A percentile compares a stretch with the other conserved stretches of the same genome.
These are phyloP conservation scores for Prunus yedoensis DNA, from an alignment of 331 rosid species.

Conservation along the genomic window DNA sequence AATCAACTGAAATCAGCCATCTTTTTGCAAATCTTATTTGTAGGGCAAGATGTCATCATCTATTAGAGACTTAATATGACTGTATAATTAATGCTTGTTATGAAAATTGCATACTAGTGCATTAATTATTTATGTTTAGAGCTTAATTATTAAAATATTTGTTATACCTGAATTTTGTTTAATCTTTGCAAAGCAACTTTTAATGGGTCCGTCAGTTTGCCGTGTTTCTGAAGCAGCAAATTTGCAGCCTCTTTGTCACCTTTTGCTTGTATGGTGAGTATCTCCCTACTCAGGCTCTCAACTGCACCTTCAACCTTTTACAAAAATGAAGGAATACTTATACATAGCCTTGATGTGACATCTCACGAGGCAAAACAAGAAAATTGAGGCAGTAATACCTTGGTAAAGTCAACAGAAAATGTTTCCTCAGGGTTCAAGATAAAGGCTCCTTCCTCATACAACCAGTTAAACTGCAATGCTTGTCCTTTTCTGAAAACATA, in stretches of 20 bases:
- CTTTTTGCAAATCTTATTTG: not conserved
- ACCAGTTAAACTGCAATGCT: slow-evolving; percentile 97
- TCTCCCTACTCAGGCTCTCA: slow-evolving; percentile 81
- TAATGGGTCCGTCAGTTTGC: slow-evolving; percentile 60
- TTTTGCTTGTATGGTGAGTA: slow-evolving; percentile 87
- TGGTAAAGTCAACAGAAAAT: slow-evolving; percentile 77
- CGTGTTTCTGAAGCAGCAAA: slow-evolving; percentile 64
- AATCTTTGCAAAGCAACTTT: slow-evolving; percentile 59
- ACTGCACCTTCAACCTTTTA: slow-evolving; percentile 77
- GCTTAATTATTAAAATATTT: not conserved
- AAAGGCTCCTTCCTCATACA: slow-evolving; percentile 79
- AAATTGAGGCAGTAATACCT: slow-evolving; percentile 45
- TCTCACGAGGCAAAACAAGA: not conserved
- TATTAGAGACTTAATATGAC: too few species aligned
- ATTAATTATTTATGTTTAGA: not conserved
- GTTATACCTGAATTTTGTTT: slow-evolving; percentile 71
- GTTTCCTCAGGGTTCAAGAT: slow-evolving; percentile 51
- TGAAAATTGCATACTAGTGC: not conserved
- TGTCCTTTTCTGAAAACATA: slow-evolving; percentile 77
- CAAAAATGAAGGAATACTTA: not conserved
- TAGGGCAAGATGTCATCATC: too few species aligned
- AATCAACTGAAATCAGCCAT: too few species aligned
- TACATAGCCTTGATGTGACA: not conserved
- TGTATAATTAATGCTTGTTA: not conserved
- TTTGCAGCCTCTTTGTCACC: slow-evolving; percentile 87